Base-by-base conservation (phyloP, 352 stramenopile species). In the Globisporangium okanoganense region DNA sequence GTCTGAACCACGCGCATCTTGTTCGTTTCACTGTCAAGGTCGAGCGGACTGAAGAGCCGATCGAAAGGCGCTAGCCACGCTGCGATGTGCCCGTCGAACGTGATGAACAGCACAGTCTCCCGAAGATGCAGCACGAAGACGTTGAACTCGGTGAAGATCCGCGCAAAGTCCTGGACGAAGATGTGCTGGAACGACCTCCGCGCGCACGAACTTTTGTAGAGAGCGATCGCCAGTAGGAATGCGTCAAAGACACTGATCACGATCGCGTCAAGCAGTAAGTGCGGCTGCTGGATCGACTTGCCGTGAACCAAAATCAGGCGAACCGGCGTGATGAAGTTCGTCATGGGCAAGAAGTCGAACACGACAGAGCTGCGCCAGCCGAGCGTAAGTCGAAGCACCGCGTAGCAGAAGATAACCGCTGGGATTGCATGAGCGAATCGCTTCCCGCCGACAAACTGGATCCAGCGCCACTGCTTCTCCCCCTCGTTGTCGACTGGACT, bases 71-170 rank as follows among this genome's bases (percentile, higher is more conserved):
- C 48, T 10, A 53, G 35, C 71, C 71, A 79, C 18, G 69, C 61
- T 6, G 69, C 61, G 25, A 76, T 47, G 55, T 78, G 71, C 1
- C 71, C 74, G 13, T 56, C 59, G 18, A 79, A 9, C 1, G 69
- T 73, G 29, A 76, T 67, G 20, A 64, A 49, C 0, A 73, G 12
- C 31, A 79, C 41, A 3, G 64, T 79, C n/a, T 67, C 51, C 2
- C 59, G 67, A 18, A 79, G 71, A 43, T 78, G 71, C 38, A 78
- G 49, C 36, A 82, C 73, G 27, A 82, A 79, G 29, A 82, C 50
- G 33, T 68, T 66, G 54, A 76, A 79, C 57, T 76, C 74, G 24
- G 71, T 78, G 61, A 78, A 76, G 5, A 71, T 56, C 1, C 69
- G 62, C 0, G 71, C 71, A 58, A 79, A 76, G 51, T 82, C 69